These are phyloP conservation scores for Apophysomyces ossiformis DNA, from an alignment of 371 early-diverging fungal genomes.

Conservation along the genomic window DNA sequence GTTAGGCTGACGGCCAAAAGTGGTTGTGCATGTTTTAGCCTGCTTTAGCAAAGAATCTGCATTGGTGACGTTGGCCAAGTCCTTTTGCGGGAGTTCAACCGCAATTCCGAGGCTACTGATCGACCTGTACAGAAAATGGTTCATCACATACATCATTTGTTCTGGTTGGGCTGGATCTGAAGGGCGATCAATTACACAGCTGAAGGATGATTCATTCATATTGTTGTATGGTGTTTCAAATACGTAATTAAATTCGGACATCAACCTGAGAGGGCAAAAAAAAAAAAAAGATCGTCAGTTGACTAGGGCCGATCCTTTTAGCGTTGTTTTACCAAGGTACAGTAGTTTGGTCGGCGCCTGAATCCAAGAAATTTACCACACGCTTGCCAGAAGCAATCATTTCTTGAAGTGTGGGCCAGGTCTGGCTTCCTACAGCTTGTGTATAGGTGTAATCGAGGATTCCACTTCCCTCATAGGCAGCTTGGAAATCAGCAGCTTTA, in stretches of 20 bases:
- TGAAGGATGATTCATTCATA: slow-evolving; percentile 40
- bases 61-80: slow-evolving; percentile 56
- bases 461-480: slow-evolving; percentile 61
- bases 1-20: slow-evolving; percentile 64
- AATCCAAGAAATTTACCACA: slow-evolving; percentile 68
- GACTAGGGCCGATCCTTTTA: slow-evolving; percentile 11
- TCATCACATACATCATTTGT: slow-evolving; percentile 62
- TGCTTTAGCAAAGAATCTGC: slow-evolving; percentile 44
- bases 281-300: slow-evolving; percentile 7
- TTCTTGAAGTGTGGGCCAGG: slow-evolving; percentile 73
- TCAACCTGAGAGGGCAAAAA: slow-evolving; percentile 44
- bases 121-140: slow-evolving; percentile 59
- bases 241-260: slow-evolving; percentile 57
- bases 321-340: slow-evolving; percentile 66
- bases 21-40: slow-evolving; percentile 45
- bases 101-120: slow-evolving; percentile 32
- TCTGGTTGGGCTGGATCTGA: slow-evolving; percentile 31
- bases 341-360: slow-evolving; percentile 50
- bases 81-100: slow-evolving; percentile 58
- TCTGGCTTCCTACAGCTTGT: slow-evolving; percentile 39
- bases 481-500: slow-evolving; percentile 49
- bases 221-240: slow-evolving; percentile 66
- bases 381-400: slow-evolving; percentile 71
- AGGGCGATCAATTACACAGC: slow-evolving; percentile 62
- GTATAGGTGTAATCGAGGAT: slow-evolving; percentile 58